phyloP scores from a whole-genome alignment of 2,329 filamentous ascomycete genomes.

The Gremmenia infestans region DNA sequence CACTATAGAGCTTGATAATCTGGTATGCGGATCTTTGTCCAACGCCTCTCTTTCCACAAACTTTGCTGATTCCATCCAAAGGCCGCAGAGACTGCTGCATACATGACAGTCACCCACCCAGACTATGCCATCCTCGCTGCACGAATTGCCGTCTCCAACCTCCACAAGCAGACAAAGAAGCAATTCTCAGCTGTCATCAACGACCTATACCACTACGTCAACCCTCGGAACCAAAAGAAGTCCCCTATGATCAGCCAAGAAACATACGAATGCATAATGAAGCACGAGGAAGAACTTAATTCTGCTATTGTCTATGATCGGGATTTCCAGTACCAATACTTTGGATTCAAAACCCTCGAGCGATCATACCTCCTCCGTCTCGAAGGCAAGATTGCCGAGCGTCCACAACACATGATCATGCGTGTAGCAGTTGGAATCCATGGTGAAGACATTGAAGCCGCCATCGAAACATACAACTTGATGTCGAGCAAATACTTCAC shows the following conservation, averaged over 20 bases:
- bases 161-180: slow-evolving; percentile 99
- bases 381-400: slow-evolving; percentile 91
- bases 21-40: slow-evolving; percentile 58
- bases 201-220: slow-evolving; percentile 93
- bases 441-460: slow-evolving; percentile 89
- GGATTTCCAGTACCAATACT: slow-evolving; percentile 99
- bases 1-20: slow-evolving; percentile 91
- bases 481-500: slow-evolving; percentile 99
- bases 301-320: slow-evolving; percentile 98
- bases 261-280: slow-evolving; percentile 91
- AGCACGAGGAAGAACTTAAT: slow-evolving; percentile 94
- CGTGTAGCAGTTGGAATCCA: slow-evolving; percentile 96
- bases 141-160: slow-evolving; percentile 97
- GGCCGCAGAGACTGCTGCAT: slow-evolving; percentile 97
- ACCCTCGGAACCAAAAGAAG: slow-evolving; percentile 77
- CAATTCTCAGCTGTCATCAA: slow-evolving; percentile 94
- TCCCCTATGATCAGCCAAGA: slow-evolving; percentile 94
- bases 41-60: slow-evolving; percentile 5
- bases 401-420: slow-evolving; percentile 99
- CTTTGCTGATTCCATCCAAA: slow-evolving; percentile 37
- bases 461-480: slow-evolving; percentile 95
- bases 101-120: slow-evolving; percentile 99
- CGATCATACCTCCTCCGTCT: slow-evolving; percentile 95
- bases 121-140: slow-evolving; percentile 98
- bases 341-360: slow-evolving; percentile 98